Percentiles rank a stretch among this genome's conserved stretches.
phyloP scores from a whole-genome alignment of 306 rosid species.

The Gastrolobium bilobum region DNA sequence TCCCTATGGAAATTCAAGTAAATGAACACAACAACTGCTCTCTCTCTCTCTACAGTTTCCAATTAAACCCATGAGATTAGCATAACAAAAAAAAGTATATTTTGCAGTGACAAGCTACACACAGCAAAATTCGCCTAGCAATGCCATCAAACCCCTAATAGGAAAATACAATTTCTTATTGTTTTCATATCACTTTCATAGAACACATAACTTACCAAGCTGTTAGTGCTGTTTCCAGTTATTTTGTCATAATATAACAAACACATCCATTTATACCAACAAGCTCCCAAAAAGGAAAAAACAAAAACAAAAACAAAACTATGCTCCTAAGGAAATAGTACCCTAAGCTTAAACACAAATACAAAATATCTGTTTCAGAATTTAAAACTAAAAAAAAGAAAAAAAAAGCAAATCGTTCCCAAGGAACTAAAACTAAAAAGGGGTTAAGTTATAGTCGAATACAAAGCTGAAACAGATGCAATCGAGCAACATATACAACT shows the following conservation, averaged over 20 bases:
- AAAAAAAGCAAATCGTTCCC: neutral
- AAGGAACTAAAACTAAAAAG: neutral
- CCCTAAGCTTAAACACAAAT: neutral
- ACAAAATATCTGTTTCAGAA: neutral
- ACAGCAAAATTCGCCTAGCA: neutral
- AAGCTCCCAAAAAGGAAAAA: neutral
- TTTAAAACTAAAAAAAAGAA: neutral
- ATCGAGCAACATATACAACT: neutral
- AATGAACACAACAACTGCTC: neutral
- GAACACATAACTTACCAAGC: neutral
- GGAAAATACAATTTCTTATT: neutral
- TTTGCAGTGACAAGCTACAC: constrained; percentile 25
- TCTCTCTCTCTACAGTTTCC: neutral
- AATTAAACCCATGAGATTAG: neutral
- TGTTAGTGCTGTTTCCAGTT: neutral
- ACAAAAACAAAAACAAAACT: neutral
- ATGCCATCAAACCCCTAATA: constrained; percentile 18
- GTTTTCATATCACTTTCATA: constrained; percentile 26
- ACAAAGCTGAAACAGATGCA: constrained; percentile 16
- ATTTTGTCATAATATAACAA: constrained; percentile 3
- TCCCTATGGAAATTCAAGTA: constrained; percentile 12
- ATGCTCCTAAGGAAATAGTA: neutral
- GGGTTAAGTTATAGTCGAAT: neutral
- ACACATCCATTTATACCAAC: neutral
- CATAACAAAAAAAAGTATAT: neutral